Percentiles rank a stretch among this genome's conserved stretches.
phyloP scores from a whole-genome alignment of 2,329 filamentous ascomycete species.

The Penicillium janthinellum region DNA sequence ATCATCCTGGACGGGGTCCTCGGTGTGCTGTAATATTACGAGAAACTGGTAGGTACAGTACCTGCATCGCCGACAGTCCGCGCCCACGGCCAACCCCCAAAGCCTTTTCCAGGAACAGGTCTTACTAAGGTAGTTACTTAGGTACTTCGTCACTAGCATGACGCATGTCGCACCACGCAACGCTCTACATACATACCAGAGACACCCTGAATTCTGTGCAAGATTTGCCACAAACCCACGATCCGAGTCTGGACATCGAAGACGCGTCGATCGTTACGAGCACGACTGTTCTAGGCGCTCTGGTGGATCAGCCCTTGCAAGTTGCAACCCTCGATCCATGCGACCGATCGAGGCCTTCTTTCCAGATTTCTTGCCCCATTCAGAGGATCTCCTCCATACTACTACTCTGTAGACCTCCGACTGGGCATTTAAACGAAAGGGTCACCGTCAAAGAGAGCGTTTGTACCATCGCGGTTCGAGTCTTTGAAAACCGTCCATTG shows the following conservation, averaged over 20 bases:
- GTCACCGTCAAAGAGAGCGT: background rate
- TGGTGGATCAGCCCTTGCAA: constrained; percentile 7
- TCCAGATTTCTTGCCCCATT: background rate
- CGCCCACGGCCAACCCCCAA: background rate
- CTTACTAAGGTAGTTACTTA: background rate
- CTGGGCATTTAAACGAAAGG: background rate
- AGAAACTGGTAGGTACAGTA: background rate
- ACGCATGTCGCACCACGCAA: background rate
- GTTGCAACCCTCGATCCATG: background rate
- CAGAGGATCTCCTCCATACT: background rate
- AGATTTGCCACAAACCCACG: constrained; percentile 2
- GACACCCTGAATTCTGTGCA: background rate
- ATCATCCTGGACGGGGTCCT: no score
- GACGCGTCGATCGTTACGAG: background rate
- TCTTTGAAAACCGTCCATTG: background rate
- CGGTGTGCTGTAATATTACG: no score
- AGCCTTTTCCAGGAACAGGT: no score
- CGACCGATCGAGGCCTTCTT: background rate
- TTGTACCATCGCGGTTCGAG: background rate
- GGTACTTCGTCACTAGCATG: no score
- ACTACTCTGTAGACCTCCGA: background rate
- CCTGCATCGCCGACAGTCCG: background rate
- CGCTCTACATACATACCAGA: constrained; percentile 1
- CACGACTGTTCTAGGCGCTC: constrained; percentile 7
- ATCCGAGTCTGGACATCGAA: background rate